These are phyloP conservation scores for Onygenales sp. DNA, from an alignment of 2,329 filamentous ascomycete species.

Conservation along the genomic window DNA sequence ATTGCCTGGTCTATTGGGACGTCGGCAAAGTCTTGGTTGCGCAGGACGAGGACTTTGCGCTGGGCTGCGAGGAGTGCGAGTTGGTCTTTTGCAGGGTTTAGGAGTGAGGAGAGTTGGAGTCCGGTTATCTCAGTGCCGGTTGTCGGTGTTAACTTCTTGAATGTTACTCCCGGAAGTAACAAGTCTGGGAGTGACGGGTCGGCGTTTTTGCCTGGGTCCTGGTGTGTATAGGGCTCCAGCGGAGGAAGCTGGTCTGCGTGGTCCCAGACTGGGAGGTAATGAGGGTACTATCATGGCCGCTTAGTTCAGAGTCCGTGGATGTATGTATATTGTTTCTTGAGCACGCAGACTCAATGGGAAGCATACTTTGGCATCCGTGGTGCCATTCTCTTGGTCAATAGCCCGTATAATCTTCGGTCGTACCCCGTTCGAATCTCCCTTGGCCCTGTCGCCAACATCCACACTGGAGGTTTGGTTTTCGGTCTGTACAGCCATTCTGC, in stretches of 20 bases:
- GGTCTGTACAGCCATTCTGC: background rate
- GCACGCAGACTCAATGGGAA: background rate
- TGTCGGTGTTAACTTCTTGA: conserved; percentile 58
- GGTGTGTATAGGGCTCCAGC: conserved; percentile 59
- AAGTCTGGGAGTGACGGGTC: conserved; percentile 61
- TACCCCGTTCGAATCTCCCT: background rate
- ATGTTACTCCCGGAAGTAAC: conserved; percentile 39
- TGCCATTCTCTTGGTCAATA: background rate
- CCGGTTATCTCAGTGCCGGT: conserved; percentile 65
- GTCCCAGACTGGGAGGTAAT: conserved; percentile 67
- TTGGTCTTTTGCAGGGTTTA: conserved; percentile 62
- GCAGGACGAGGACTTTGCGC: conserved; percentile 62
- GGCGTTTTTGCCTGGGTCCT: conserved; percentile 67
- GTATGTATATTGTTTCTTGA: background rate
- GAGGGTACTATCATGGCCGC: conserved; percentile 54
- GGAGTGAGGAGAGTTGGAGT: conserved; percentile 61
- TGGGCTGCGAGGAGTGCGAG: conserved; percentile 46
- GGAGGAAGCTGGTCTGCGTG: conserved; percentile 40
- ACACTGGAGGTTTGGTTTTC: background rate
- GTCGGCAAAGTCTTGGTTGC: conserved; percentile 62
- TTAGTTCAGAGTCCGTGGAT: background rate
- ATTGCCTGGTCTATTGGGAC: conserved; percentile 62
- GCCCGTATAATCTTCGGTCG: background rate
- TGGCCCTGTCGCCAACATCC: background rate
- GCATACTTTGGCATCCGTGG: background rate